Base-by-base conservation (phyloP, 345 rosid species). In the Citrus trifoliata region DNA sequence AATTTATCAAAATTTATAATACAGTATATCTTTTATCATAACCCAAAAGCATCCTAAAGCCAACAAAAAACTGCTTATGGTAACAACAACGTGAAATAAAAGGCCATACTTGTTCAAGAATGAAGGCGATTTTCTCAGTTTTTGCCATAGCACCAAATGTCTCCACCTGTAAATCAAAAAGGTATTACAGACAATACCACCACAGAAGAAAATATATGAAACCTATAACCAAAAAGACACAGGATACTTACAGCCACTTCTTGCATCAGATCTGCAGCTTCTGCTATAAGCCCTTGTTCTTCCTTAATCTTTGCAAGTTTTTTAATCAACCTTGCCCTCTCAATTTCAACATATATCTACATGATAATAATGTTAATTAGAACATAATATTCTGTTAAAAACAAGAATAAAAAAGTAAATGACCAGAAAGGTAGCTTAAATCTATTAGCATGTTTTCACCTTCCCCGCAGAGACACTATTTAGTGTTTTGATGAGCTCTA, bases 181-280 rank as follows among this genome's bases (percentile, higher is more conserved):
- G 67, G 80, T 79, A 46, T 61, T 24, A 46, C 13, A 67, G 42
- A 73, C 10, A 67, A 72, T 6, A 40, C 56, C 38, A 19, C 24
- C 13, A 35, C 24, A 10, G 18, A 22, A 59, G 18, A 2, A 25
- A 48, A 25, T 30, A 64, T 8, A 53, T 56, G 21, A 13, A 69
- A 71, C 28, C 10, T 37, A 72, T 21, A 22, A 70, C 32, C 30
- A 48, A 63, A 56, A 37, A 8, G 12, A 60, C 24, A 72, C 53
- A 38, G 42, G 64, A 70, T 76, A 83, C 94, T 80, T 71, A 96
- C 99, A 38, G 99, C 99, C 83, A 96, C 93, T 90, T 92, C 99
- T 87, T 96, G 99, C 97, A 94, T 94, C 70, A 93, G 86, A 87
- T 94, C 97, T 27, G 99, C 99, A 83, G 99, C 99, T 89, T 96